phyloP scores from a whole-genome alignment of 495 filamentous ascomycete genomes.

The Penicillium coffeae region DNA sequence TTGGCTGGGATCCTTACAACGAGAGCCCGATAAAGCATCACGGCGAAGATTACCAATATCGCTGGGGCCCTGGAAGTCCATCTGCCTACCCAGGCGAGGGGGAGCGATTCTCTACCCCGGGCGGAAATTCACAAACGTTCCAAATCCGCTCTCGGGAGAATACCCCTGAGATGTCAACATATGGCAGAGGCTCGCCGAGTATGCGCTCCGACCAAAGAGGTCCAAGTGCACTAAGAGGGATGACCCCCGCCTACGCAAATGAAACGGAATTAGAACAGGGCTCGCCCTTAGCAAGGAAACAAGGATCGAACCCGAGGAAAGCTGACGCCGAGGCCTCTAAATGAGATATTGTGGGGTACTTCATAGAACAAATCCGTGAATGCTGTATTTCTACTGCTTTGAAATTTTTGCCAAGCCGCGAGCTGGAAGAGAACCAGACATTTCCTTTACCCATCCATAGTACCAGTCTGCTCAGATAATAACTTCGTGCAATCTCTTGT shows the following conservation, averaged over 20 bases:
- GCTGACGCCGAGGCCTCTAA: slow-evolving; percentile 7
- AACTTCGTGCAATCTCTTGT: no score
- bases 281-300: slow-evolving; percentile 30
- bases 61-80: slow-evolving; percentile 25
- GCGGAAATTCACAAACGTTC: slow-evolving; percentile 23
- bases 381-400: not conserved
- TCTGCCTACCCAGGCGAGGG: slow-evolving; percentile 19
- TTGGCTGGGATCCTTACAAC: slow-evolving; percentile 90
- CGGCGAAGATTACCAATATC: slow-evolving; percentile 59
- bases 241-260: slow-evolving; percentile 25
- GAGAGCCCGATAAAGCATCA: slow-evolving; percentile 63
- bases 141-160: slow-evolving; percentile 38
- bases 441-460: no score
- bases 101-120: slow-evolving; percentile 30
- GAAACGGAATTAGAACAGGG: slow-evolving; percentile 7
- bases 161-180: slow-evolving; percentile 36
- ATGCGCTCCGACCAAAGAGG: slow-evolving; percentile 17
- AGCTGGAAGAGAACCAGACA: no score
- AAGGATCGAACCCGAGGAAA: slow-evolving; percentile 9
- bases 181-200: slow-evolving; percentile 17
- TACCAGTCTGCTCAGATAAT: no score
- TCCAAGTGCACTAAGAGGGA: slow-evolving; percentile 21
- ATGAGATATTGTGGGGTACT: not conserved
- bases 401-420: no score
- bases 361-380: no score